These are phyloP conservation scores for Colletotrichum filicis DNA, from an alignment of 2,329 filamentous ascomycete genomes.

Conservation along the genomic window DNA sequence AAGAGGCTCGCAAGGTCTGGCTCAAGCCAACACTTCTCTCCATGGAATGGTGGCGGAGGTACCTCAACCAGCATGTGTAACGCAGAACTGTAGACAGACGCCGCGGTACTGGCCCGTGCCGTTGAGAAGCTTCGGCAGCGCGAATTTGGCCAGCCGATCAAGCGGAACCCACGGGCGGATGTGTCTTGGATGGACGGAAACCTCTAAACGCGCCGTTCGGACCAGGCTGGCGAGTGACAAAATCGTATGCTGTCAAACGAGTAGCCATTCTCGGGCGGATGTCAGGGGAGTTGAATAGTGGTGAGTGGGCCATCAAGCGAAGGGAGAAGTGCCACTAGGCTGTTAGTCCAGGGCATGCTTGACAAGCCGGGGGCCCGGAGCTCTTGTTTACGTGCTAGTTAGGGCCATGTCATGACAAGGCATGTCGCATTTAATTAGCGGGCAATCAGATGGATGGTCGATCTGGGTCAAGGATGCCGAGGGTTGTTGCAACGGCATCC, in stretches of 20 bases:
- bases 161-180: neutral
- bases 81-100: neutral
- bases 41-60: neutral
- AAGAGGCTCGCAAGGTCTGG: neutral
- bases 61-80: neutral
- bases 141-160: conserved; percentile 15
- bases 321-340: neutral
- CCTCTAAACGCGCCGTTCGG: neutral
- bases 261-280: neutral
- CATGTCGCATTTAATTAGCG: neutral
- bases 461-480: conserved; percentile 19
- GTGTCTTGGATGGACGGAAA: neutral
- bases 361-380: neutral
- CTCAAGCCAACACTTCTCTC: neutral
- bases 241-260: neutral
- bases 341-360: neutral
- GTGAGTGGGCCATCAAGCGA: neutral
- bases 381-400: neutral
- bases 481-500: neutral
- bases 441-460: neutral
- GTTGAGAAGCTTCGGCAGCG: conserved; percentile 15
- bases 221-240: neutral
- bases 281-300: neutral
- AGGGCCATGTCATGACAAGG: neutral
- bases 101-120: neutral